These are phyloP conservation scores for Glutinoglossum americanum DNA, from an alignment of 495 filamentous ascomycete genomes.

Conservation along the genomic window DNA sequence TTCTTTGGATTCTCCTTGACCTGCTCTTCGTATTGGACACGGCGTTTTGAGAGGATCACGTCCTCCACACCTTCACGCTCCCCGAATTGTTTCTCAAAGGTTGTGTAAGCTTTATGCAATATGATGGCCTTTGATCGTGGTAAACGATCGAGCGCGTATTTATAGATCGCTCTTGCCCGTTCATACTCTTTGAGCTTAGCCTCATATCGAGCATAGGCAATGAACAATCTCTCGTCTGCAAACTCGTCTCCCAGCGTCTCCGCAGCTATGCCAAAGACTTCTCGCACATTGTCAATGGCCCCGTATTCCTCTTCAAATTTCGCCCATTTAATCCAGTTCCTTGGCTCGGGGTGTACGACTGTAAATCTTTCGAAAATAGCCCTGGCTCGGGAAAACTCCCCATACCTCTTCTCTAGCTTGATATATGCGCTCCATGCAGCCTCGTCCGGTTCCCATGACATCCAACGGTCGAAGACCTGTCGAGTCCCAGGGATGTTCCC, in stretches of 20 bases:
- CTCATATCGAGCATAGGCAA: constrained; percentile 81
- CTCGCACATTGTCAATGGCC: constrained; percentile 71
- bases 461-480: constrained; percentile 94
- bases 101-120: constrained; percentile 83
- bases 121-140: constrained; percentile 66
- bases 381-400: constrained; percentile 66
- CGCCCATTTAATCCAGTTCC: constrained; percentile 98
- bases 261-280: constrained; percentile 77
- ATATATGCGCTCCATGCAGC: constrained; percentile 90
- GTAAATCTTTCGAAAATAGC: constrained; percentile 81
- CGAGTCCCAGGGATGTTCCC: constrained; percentile 81
- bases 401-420: constrained; percentile 87
- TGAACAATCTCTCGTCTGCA: constrained; percentile 89
- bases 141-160: constrained; percentile 82
- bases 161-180: constrained; percentile 88
- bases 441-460: constrained; percentile 95
- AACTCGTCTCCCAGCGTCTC: constrained; percentile 87
- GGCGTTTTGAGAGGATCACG: constrained; percentile 78
- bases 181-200: constrained; percentile 88
- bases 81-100: constrained; percentile 95
- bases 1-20: constrained; percentile 82
- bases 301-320: constrained; percentile 92
- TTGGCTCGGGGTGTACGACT: constrained; percentile 79
- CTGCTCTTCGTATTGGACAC: constrained; percentile 87
- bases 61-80: constrained; percentile 88